Conservation (phyloP, 2,329 filamentous ascomycete species). For the Trichoderma hamatum region DNA sequence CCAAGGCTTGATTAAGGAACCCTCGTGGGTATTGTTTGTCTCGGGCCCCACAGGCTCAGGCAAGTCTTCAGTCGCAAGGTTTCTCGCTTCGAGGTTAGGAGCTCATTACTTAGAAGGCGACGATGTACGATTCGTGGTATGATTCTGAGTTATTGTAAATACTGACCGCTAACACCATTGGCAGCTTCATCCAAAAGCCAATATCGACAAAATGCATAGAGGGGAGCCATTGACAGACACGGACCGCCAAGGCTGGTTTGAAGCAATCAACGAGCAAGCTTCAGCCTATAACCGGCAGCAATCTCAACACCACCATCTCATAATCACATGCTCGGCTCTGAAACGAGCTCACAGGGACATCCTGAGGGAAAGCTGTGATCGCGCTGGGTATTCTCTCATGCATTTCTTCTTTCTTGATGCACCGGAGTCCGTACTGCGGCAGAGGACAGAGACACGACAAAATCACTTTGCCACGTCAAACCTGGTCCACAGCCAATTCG, state of each 20-base stretch:
- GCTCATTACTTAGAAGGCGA: constrained; percentile 7
- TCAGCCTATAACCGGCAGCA: neutral
- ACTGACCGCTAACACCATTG: neutral
- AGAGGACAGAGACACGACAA: constrained; percentile 2
- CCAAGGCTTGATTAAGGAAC: neutral
- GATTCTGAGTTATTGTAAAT: neutral
- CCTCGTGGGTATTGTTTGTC: neutral
- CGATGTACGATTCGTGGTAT: neutral
- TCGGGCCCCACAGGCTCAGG: constrained; percentile 4
- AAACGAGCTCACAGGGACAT: constrained; percentile 4
- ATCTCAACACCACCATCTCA: neutral
- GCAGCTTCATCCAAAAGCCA: constrained; percentile 17
- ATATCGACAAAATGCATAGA: constrained; percentile 17
- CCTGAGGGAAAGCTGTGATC: neutral
- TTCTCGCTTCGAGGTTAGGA: neutral
- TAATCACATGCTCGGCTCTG: constrained; percentile 5
- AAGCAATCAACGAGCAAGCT: constrained; percentile 14
- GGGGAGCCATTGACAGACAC: neutral
- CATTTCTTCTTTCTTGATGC: constrained; percentile 16
- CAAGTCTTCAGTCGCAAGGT: neutral
- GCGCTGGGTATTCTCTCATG: constrained; percentile 1
- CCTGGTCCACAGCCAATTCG: constrained; percentile 12
- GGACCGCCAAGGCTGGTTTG: constrained; percentile 14
- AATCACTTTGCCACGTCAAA: constrained; percentile 18
- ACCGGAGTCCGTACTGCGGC: neutral